These are phyloP conservation scores for Flaveria trinervia DNA, from an alignment of 129 eudicot species.

Conservation along the genomic window DNA sequence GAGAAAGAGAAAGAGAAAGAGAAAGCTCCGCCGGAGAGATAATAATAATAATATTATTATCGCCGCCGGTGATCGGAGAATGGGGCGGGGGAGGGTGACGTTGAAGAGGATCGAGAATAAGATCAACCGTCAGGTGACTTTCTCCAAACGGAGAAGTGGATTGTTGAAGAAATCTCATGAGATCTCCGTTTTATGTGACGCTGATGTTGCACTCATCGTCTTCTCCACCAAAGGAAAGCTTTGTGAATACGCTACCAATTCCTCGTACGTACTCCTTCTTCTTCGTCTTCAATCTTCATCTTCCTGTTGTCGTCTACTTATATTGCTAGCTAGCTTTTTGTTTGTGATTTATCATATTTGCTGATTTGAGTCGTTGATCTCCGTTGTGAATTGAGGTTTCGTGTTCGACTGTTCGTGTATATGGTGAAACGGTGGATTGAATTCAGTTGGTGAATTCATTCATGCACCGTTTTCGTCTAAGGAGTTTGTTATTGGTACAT, in stretches of 20 bases:
- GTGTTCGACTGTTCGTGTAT: no score
- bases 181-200: constrained; percentile 88
- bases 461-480: no score
- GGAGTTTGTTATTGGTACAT: no score
- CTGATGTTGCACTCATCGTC: constrained; percentile 72
- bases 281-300: not conserved
- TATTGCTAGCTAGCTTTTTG: not conserved
- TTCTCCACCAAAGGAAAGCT: constrained; percentile 87
- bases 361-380: no score
- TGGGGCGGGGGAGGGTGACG: constrained; percentile 92
- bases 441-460: no score
- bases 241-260: constrained; percentile 75
- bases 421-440: no score
- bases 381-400: no score
- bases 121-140: constrained; percentile 79
- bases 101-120: constrained; percentile 91
- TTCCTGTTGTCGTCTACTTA: not conserved
- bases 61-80: not conserved
- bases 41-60: no score
- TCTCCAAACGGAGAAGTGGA: constrained; percentile 73
- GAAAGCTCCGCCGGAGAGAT: no score
- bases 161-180: constrained; percentile 84
- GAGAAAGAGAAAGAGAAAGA: not conserved
- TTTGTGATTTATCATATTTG: no score
- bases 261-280: constrained; percentile 44